These are phyloP conservation scores for Fusarium sp. DNA, from an alignment of 2,329 filamentous ascomycete species.

Conservation along the genomic window DNA sequence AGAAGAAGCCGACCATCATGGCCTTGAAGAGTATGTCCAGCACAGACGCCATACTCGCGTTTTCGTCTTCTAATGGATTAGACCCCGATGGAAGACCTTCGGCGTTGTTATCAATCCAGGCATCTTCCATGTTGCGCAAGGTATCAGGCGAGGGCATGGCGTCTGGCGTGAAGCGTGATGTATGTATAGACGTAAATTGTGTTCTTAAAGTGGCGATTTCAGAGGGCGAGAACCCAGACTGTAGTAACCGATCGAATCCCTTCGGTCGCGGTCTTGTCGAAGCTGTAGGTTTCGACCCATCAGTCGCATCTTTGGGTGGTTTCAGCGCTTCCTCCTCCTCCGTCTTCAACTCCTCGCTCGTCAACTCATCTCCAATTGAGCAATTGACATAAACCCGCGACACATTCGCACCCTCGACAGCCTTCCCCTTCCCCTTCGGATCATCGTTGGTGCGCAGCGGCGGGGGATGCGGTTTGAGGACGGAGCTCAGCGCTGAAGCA, in stretches of 20 bases:
- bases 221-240: slow-evolving; percentile 82
- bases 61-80: slow-evolving; percentile 60
- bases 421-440: slow-evolving; percentile 69
- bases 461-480: slow-evolving; percentile 74
- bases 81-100: slow-evolving; percentile 56
- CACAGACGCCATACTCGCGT: slow-evolving; percentile 65
- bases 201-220: slow-evolving; percentile 88
- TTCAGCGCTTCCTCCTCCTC: slow-evolving; percentile 68
- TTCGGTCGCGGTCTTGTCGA: slow-evolving; percentile 60
- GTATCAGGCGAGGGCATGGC: slow-evolving; percentile 85
- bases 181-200: slow-evolving; percentile 89
- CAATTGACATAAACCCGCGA: slow-evolving; percentile 91
- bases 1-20: slow-evolving; percentile 93
- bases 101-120: slow-evolving; percentile 84
- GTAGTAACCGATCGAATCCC: slow-evolving; percentile 89
- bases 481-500: slow-evolving; percentile 73
- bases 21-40: slow-evolving; percentile 90
- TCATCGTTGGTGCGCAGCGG: slow-evolving; percentile 55
- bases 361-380: slow-evolving; percentile 84
- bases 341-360: slow-evolving; percentile 74
- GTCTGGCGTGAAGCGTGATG: slow-evolving; percentile 85
- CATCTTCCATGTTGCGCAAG: slow-evolving; percentile 84
- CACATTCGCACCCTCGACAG: slow-evolving; percentile 62
- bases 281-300: slow-evolving; percentile 48
- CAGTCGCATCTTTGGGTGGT: slow-evolving; percentile 59